Evolutionary conservation across 1,284 basidiomycete species (phyloP), one percentile per base, ranked within the genome.

Genomic region (Phenoliferia sp.): DNA sequence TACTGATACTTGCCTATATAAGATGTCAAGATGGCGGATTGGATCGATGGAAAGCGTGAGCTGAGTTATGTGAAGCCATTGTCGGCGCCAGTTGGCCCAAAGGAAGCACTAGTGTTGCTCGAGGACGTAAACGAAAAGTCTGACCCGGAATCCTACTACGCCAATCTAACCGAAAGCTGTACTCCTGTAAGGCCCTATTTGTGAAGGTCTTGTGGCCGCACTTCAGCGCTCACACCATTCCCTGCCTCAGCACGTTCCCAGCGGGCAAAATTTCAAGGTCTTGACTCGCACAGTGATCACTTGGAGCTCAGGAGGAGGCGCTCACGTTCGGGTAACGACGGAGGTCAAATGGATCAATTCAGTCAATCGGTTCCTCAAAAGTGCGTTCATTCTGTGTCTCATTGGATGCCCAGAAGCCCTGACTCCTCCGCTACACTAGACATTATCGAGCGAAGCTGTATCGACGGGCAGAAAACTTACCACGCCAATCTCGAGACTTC

Each of bases 311-410:
- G 82, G 85, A 3, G 85, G 89, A 60, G 86, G 88, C 3, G 89
- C 90, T 0, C 86, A 84, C 63, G 85, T 99, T 19, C 74, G 91
- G 12, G 92, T 99, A 7, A 94, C 92, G 36, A 93, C 90, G 22
- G 86, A 90, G 73, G 92, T 98, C 3, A 94, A 97, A 69, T 99
- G 95, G 94, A 92, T n/a, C n/a, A n/a, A n/a, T n/a, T n/a, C n/a
- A n/a, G n/a, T n/a, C n/a, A n/a, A n/a, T n/a, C n/a, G n/a, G n/a
- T n/a, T n/a, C n/a, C n/a, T n/a, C 69, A 88, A 0, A 95, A 93
- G 29, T 19, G 32, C 17, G 34, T n/a, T n/a, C n/a, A n/a, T n/a
- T n/a, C n/a, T n/a, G n/a, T 32, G 55, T 32, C 31, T 29, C 55
- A 10, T 56, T 28, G 3, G n/a, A n/a, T n/a, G n/a, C n/a, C n/a